A percentile compares a stretch with the other conserved stretches of the same genome.
Evolutionary conservation across 1,284 basidiomycete species (phyloP).

Genomic region (Puccinia hordei): DNA sequence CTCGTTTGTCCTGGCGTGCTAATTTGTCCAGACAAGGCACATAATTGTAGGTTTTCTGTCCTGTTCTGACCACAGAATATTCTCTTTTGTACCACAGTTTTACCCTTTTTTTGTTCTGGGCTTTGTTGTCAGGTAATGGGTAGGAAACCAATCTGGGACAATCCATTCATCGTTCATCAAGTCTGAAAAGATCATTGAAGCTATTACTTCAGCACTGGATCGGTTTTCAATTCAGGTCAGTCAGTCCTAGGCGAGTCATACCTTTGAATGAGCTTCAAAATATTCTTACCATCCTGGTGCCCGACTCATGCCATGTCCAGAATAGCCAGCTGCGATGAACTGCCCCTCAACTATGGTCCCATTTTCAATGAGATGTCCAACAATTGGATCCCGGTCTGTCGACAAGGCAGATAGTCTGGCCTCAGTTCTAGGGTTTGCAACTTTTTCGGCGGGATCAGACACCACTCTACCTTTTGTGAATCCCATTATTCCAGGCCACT

Average conservation of each 20-base stretch:
- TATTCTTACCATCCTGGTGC: conserved; percentile 69
- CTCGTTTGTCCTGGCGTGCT: too few species aligned
- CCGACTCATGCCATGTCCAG: conserved; percentile 78
- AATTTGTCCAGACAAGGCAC: too few species aligned
- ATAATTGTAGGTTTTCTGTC: too few species aligned
- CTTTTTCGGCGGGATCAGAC: conserved; percentile 64
- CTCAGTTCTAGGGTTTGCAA: background rate
- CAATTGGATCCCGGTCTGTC: conserved; percentile 61
- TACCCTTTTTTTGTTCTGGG: conserved; percentile 6
- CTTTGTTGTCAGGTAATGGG: conserved; percentile 65
- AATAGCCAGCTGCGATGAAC: conserved; percentile 73
- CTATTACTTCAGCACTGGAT: conserved; percentile 68
- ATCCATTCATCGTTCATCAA: conserved; percentile 63
- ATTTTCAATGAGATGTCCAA: conserved; percentile 66
- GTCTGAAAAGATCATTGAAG: conserved; percentile 68
- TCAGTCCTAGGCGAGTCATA: conserved; percentile 41
- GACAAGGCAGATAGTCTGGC: background rate
- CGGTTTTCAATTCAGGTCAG: conserved; percentile 18
- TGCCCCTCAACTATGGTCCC: conserved; percentile 63
- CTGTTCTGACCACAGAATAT: too few species aligned
- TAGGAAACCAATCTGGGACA: conserved; percentile 68
- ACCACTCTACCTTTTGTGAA: conserved; percentile 70
- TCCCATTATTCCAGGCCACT: conserved; percentile 81
- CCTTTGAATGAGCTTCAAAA: background rate
- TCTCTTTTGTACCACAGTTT: too few species aligned